Base-by-base conservation (phyloP, 768 basidiomycete genomes). In the Kondoa subrosea region DNA sequence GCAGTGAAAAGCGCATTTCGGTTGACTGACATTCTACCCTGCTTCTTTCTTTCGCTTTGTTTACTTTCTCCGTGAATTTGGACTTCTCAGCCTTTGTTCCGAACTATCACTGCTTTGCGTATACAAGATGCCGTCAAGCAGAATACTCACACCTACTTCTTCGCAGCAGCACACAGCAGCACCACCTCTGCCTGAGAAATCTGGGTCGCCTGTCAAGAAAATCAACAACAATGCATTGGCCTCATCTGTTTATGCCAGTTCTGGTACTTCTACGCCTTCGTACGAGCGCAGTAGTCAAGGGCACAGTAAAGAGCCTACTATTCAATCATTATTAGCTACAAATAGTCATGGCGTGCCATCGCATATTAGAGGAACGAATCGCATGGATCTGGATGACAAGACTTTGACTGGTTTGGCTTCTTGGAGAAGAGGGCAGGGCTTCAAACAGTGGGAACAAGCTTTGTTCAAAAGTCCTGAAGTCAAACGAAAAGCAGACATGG, bases 401-500 rank as follows among this genome's bases (percentile, higher is more conserved):
- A 75, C 72, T 1, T 21, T 63, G 16, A 60, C n/a, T 31, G 74
- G 73, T 17, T 60, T 75, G 26, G 61, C 71, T 25, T 71, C 69
- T 32, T 75, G 74, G 74, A 62, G 74, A 33, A 73, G 73, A 40
- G 73, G 75, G 25, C 66, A 75, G 70, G 72, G 73, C 3, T 16
- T 17, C 30, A 69, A 88, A 76, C 77, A 85, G 25, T 91, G 91
- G 90, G 91, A 99, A 78, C 83, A 82, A 71, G 86, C 90, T 72
- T 80, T 95, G 34, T 75, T 95, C 58, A 86, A 88, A 50, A 91
- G 84, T 69, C 77, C 85, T 16, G 95, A 97, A 77, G 87, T 96
- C 65, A 89, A 84, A 77, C 83, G 95, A 66, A 97, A 99, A 77
- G 88, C 93, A 1, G 96, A 92, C 1, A 90, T 99, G 12, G 91